Percentiles rank a stretch among this genome's conserved stretches.
phyloP scores from a whole-genome alignment of 208 protist genomes.

The Trypanosoma caninum region DNA sequence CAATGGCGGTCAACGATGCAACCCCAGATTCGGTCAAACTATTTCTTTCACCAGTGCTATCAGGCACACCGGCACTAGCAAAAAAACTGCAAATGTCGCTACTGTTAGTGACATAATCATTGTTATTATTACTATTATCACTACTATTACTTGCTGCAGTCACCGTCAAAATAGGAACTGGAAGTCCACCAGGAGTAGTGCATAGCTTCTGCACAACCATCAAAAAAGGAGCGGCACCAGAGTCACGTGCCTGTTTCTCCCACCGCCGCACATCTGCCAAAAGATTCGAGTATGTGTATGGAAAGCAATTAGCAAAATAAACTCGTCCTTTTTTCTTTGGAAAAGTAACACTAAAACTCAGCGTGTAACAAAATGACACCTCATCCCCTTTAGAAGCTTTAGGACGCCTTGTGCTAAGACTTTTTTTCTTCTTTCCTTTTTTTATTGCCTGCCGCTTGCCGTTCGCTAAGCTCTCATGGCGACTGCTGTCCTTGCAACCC shows the following conservation, averaged over 20 bases:
- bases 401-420: neutral
- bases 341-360: slow-evolving; percentile 91
- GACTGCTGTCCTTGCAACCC: neutral
- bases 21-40: neutral
- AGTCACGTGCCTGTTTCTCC: slow-evolving; percentile 10
- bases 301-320: slow-evolving; percentile 95
- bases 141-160: slow-evolving; percentile 40
- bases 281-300: slow-evolving; percentile 95
- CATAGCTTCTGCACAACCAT: slow-evolving; percentile 75
- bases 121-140: neutral
- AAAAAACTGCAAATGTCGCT: no score
- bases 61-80: no score
- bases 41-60: neutral
- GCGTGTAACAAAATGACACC: slow-evolving; percentile 80
- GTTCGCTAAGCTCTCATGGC: slow-evolving; percentile 1
- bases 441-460: slow-evolving; percentile 2
- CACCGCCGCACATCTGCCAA: slow-evolving; percentile 41
- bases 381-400: neutral
- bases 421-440: slow-evolving; percentile 16
- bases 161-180: slow-evolving; percentile 91
- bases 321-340: slow-evolving; percentile 63
- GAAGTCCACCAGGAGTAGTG: slow-evolving; percentile 77
- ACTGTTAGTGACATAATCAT: no score
- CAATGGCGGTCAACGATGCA: slow-evolving; percentile 20
- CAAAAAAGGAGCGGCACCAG: slow-evolving; percentile 7